phyloP scores from a whole-genome alignment of 1,139 yeast species.

The Candida sanyaensis region DNA sequence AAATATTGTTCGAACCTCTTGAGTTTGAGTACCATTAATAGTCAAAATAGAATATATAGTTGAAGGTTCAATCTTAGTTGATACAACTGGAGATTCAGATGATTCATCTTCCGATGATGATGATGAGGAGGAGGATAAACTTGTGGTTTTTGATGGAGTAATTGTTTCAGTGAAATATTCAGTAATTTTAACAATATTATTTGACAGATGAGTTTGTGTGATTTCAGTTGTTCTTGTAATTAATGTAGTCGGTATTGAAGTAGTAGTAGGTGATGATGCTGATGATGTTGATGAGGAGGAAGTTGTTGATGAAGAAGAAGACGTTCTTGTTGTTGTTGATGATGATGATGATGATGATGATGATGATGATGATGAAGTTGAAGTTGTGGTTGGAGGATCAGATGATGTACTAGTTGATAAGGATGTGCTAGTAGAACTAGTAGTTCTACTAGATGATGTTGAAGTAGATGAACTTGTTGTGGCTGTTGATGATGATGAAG shows the following conservation, averaged over 20 bases:
- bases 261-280: conserved; percentile 1
- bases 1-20: conserved; percentile 20
- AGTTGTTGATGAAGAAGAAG: conserved; percentile 4
- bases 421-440: background rate
- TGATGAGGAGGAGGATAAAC: conserved; percentile 17
- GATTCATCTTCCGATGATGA: background rate
- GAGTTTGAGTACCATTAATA: conserved; percentile 24
- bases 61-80: conserved; percentile 11
- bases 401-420: background rate
- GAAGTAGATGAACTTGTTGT: conserved; percentile 13
- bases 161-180: conserved; percentile 9
- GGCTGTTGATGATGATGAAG: background rate
- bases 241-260: conserved; percentile 13
- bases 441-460: background rate
- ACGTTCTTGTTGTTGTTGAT: background rate
- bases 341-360: too few species aligned
- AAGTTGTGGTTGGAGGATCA: too few species aligned
- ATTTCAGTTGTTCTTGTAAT: conserved; percentile 18
- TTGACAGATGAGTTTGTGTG: conserved; percentile 13
- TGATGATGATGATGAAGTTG: too few species aligned
- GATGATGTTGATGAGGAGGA: conserved; percentile 3
- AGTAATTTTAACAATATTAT: conserved; percentile 12
- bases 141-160: conserved; percentile 18
- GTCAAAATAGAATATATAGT: conserved; percentile 19
- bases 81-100: conserved; percentile 1